Base-by-base conservation (phyloP, 495 filamentous ascomycete genomes). In the Haplographium delicatum region DNA sequence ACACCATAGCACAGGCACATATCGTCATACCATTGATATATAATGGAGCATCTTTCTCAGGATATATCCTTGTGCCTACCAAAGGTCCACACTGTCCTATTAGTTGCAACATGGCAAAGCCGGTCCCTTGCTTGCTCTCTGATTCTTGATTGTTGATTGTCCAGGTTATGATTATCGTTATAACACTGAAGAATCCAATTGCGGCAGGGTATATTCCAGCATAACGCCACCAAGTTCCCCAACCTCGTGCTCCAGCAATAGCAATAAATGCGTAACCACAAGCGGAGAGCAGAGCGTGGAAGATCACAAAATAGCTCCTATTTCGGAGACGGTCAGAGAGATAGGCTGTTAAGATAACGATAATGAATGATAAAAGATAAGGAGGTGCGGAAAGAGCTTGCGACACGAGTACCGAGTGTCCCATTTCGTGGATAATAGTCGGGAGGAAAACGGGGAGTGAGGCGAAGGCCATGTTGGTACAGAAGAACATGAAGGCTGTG, bases 361-460 rank as follows among this genome's bases (percentile, higher is more conserved):
- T 58, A 15, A 86, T 51, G 60, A 95, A 93, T 9, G 86, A 79
- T 18, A 81, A 63, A 45, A 95, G 79, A 65, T 84, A 94, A 0
- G 89, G 86, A 0, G 89, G 89, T 9, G 86, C 86, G 13, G 82
- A 81, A 35, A 95, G 81, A 1, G 82, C 86, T 65, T 95, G 89
- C 3, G 88, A 80, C 25, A 81, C 68, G 28, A 88, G 74, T 22
- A 76, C 67, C 22, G 73, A 75, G 65, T 86, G 88, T 38, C 84
- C 84, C 86, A 91, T 91, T 16, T 81, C 73, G 39, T 80, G 76
- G 20, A 91, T 73, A 54, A 94, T 89, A 5, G 85, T 90, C 0
- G 89, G 89, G 3, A 95, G 72, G 62, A 91, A 95, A 15, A 91
- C 86, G 3, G 89, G 87, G 3, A 96, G 73, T 2, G 86, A 90